Conservation (phyloP, 2,329 filamentous ascomycete species). For the Hymenoscyphus linearis region DNA sequence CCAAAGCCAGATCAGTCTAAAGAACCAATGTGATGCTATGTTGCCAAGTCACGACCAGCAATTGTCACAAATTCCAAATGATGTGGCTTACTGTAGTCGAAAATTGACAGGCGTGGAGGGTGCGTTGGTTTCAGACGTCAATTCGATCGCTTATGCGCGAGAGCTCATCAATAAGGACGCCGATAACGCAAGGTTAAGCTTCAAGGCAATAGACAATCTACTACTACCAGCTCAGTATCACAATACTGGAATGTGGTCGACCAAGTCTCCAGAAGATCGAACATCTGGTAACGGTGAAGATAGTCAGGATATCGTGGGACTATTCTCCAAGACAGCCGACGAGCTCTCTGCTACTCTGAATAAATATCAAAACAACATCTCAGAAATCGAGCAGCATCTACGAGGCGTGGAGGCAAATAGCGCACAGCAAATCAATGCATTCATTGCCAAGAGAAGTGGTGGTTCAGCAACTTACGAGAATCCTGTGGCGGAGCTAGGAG, state of each 20-base stretch:
- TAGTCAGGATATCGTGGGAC: slow-evolving; percentile 54
- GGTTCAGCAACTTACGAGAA: slow-evolving; percentile 37
- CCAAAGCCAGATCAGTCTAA: slow-evolving; percentile 70
- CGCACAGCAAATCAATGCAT: slow-evolving; percentile 54
- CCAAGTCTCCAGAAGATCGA: slow-evolving; percentile 36
- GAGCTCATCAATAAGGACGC: slow-evolving; percentile 58
- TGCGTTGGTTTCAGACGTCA: slow-evolving; percentile 57
- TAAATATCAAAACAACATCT: slow-evolving; percentile 52
- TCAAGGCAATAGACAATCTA: slow-evolving; percentile 69
- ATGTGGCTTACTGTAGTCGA: slow-evolving; percentile 57
- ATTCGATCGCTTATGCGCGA: slow-evolving; percentile 52
- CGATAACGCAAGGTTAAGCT: slow-evolving; percentile 64
- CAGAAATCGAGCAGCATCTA: slow-evolving; percentile 61
- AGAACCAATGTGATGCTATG: slow-evolving; percentile 70
- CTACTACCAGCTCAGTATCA: slow-evolving; percentile 59
- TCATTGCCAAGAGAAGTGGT: slow-evolving; percentile 38
- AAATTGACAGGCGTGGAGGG: slow-evolving; percentile 59
- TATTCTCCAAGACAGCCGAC: slow-evolving; percentile 58
- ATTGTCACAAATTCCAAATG: slow-evolving; percentile 58
- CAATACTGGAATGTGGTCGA: slow-evolving; percentile 36
- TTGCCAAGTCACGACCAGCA: slow-evolving; percentile 57
- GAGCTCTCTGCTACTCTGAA: slow-evolving; percentile 55
- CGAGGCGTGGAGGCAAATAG: slow-evolving; percentile 57
- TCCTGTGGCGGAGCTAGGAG: slow-evolving; percentile 47
- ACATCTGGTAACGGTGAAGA: slow-evolving; percentile 38